Base-by-base conservation (phyloP, 176 grass and related monocot species). In the Hyparrhenia diplandra region DNA sequence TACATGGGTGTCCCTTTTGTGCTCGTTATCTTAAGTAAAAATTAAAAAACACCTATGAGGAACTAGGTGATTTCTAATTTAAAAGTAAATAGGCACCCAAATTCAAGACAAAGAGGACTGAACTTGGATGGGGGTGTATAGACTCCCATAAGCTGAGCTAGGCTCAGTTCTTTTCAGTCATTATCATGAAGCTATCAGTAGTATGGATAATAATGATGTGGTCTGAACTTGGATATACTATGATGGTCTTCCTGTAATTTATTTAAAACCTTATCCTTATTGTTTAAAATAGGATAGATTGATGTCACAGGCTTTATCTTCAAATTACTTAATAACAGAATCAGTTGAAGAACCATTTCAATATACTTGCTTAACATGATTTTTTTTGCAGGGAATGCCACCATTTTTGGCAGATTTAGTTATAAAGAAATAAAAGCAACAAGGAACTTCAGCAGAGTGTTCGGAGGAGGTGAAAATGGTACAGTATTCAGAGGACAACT, bases 341-440 rank as follows among this genome's bases (percentile, higher is more conserved):
- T 49, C 45, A 17, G 45, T 49, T 49, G 14, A 49, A 49, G 16
- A 49, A 49, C 45, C 45, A 18, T 49, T 49, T 49, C 70, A 64
- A 43, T 43, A 54, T 62, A 68, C 76, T 37, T 77, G 11, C 17
- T 77, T 89, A 81, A 84, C n/a, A 64, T 28, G 13, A 74, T 85
- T 32, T 85, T 89, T 89, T 90, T 89, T 87, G 66, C 90, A 98
- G 95, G 86, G 32, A 78, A 69, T 75, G 85, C 85, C 36, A 59
- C 71, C 20, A 87, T 92, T 78, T 57, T 64, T 34, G 89, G 69
- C 40, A 91, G 81, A 82, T 94, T 89, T 51, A 98, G 66, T 86
- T 79, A 91, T 79, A 84, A 81, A 69, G 92, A 94, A 88, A 89
- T 91, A n/a, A 61, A 98, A 67, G 95, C 95, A 40, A 92, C 95